Base-by-base conservation (phyloP, 352 stramenopile species). In the Halophytophthora polymorphica region DNA sequence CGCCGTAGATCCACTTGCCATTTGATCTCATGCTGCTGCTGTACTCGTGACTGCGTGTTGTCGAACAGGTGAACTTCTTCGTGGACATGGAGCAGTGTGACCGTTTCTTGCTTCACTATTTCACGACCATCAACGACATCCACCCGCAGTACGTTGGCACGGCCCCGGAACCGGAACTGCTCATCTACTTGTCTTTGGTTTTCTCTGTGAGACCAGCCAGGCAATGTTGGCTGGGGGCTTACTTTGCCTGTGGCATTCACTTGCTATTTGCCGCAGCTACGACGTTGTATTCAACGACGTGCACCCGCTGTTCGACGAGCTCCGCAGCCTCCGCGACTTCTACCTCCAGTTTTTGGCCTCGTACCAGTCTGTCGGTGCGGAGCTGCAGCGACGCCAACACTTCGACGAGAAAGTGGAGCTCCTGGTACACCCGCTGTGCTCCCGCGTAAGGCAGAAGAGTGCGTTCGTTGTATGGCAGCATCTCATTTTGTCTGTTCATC, bases 1-100 rank as follows among this genome's bases (percentile, higher is more conserved):
- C 11, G 11, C 15, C 33, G 11, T 2, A 17, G 6, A 51, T 19
- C 13, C 4, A 17, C 31, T 45, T 12, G n/a, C 6, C 21, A 35
- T 8, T 34, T 56, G 31, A 14, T 45, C 17, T 42, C 6, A 8
- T 39, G 42, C 1, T 28, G 37, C 15, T 45, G 17, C 10, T 19
- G 31, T 54, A 1, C 45, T 51, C 14, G 33, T 50, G 25, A 34
- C 31, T 10, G 19, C 7, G 39, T n/a, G 18, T 5, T 35, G 25
- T 6, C 43, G 19, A 22, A 40, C 37, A 85, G 77, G 79, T 93
- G 23, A 71, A 64, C 14, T 90, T 88, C 45, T 94, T 92, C 44
- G 80, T 94, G 35, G 82, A 94, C 50, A 94, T 92, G 81, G 83
- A 94, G 68, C 83, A 94, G 56, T 92, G 83, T 39, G 83, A 94